phyloP scores from a whole-genome alignment of 139 green algal genomes.

The Auxenochlorella pyrenoidosa region DNA sequence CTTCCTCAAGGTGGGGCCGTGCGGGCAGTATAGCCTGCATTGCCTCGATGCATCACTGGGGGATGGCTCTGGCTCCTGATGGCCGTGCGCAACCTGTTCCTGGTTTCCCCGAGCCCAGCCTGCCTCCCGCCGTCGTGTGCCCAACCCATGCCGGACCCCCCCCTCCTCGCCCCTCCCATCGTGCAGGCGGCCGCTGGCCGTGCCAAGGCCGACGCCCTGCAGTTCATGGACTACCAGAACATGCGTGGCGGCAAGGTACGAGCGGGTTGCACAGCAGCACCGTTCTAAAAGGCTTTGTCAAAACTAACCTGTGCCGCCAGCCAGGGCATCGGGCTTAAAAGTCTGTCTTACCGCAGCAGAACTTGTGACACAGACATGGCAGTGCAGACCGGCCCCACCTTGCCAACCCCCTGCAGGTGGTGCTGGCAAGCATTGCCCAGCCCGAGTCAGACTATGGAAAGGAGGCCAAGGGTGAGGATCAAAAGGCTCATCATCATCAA shows the following conservation, averaged over 20 bases:
- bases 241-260: constrained; percentile 30
- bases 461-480: not conserved
- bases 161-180: not conserved
- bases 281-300: too few relatives aligned
- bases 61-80: too few relatives aligned
- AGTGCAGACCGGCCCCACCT: not conserved
- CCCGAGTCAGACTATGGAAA: not conserved
- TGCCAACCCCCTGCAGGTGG: not conserved
- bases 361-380: not conserved
- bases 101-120: too few relatives aligned
- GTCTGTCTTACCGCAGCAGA: too few relatives aligned
- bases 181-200: not conserved
- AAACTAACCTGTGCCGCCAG: too few relatives aligned
- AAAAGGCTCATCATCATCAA: too few relatives aligned
- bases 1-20: constrained; percentile 10
- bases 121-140: too few relatives aligned
- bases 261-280: too few relatives aligned
- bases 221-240: constrained; percentile 37
- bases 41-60: too few relatives aligned
- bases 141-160: not conserved
- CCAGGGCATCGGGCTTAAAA: too few relatives aligned
- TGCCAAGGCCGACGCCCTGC: constrained; percentile 11
- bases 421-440: constrained; percentile 21
- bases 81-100: too few relatives aligned
- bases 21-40: too few relatives aligned